Base-by-base conservation (phyloP, 1,284 basidiomycete genomes). In the Cutaneotrichosporon cyanovorans region DNA sequence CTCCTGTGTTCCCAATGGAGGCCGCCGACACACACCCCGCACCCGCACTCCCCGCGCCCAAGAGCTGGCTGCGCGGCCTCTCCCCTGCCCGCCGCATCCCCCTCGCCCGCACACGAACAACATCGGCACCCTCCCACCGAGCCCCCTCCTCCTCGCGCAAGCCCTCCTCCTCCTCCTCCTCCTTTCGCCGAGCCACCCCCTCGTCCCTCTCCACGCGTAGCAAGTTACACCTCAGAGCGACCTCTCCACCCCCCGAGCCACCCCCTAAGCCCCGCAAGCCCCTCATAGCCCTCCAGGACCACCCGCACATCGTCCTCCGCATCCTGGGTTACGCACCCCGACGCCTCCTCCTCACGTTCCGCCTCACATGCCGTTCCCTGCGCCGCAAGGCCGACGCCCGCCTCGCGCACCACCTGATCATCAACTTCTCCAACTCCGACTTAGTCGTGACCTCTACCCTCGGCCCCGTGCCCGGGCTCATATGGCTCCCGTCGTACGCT, bases 301-400 rank as follows among this genome's bases (percentile, higher is more conserved):
- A 22, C 37, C 37, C 42, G 5, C 37, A 40, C 38, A n/a, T 48
- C 18, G 30, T 44, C 9, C 41, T 40, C 20, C 18, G 22, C 9
- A 48, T 44, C 32, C 23, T 44, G 21, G 2, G 12, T 2, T 9
- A 3, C 10, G 37, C 39, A 6, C 4, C 23, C 5, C 22, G 37
- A 15, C 1, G 19, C n/a, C 23, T 21, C 19, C 38, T 48, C 12
- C 19, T 48, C 7, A 30, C 38, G 4, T 20, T 48, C 10, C 47
- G 47, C 28, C 5, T 7, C 3, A 39, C 42, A 3, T 40, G 25
- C n/a, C 42, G 37, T 18, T 19, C 21, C 6, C 28, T 40, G 10
- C 47, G 47, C 7, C 22, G 22, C 16, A 30, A 23, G 20, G 47
- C 43, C 25, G 42, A 48, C 38, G 31, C 18, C 8, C 20, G 16